Conservation (phyloP, 768 basidiomycete genomes). For the Cystofilobasidium capitatum region DNA sequence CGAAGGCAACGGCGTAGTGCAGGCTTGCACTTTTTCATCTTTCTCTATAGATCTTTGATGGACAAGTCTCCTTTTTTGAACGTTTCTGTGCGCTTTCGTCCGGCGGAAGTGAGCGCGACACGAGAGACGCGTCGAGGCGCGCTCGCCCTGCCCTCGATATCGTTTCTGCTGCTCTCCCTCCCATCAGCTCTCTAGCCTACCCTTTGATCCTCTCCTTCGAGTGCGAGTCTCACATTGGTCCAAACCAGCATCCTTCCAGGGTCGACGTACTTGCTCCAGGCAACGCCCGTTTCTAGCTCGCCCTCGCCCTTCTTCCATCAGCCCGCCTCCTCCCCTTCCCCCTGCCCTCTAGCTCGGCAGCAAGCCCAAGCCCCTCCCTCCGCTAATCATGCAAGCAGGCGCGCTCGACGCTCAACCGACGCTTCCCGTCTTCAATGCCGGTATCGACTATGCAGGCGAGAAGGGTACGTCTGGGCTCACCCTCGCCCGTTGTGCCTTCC, state of each 20-base stretch:
- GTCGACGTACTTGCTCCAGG: not conserved
- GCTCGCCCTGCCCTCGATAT: no score
- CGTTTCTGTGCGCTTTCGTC: no score
- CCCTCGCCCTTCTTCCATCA: not conserved
- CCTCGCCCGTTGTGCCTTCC: not conserved
- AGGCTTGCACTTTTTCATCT: no score
- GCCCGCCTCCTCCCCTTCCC: not conserved
- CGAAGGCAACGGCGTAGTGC: not conserved
- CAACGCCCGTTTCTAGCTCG: not conserved
- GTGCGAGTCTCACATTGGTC: no score
- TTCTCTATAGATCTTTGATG: no score
- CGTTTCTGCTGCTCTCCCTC: no score
- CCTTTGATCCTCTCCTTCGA: no score
- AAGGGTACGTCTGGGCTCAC: slow-evolving; percentile 46
- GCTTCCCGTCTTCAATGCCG: slow-evolving; percentile 37
- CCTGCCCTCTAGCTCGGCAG: not conserved
- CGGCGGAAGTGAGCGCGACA: no score
- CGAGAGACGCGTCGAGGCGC: no score
- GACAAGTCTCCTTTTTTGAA: no score
- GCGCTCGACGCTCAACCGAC: slow-evolving; percentile 16
- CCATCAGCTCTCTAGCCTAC: no score
- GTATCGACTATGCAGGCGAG: slow-evolving; percentile 61
- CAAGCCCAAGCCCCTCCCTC: not conserved
- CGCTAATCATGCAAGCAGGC: not conserved
- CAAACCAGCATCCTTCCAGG: no score